Base-by-base conservation (phyloP, 352 stramenopile species). In the Globisporangium camurandrum region DNA sequence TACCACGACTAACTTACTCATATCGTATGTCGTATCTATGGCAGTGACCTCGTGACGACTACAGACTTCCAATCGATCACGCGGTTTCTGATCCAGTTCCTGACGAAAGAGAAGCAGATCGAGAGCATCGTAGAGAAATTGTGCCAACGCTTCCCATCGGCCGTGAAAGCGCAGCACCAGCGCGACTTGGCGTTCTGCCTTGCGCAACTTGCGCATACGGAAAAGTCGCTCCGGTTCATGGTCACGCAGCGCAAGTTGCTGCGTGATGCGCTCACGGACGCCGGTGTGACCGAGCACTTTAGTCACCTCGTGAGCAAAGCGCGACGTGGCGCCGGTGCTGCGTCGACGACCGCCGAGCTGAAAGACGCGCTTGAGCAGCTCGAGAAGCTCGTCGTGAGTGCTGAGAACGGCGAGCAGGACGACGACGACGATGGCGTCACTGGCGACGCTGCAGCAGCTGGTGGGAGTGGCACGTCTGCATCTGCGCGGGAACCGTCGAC, bases 71-170 rank as follows among this genome's bases (percentile, higher is more conserved):
- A 95, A 49, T 74, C 75, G 26, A 98, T 98, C 55, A 95, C 96
- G 59, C 77, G 81, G 28, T 99, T 99, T 64, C 75, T 99, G 20
- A 80, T 99, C 22, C 84, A 93, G 53, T 99, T 98, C 52, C 90
- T 99, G 51, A 96, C 95, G 28, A 99, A 98, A 61, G 96, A 98
- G 47, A 95, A 96, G 52, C 79, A 90, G 40, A 71, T 88, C 28
- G 77, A 89, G 49, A 88, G 77, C 26, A 84, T 92, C 26, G 76
- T 87, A 16, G 74, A 86, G 30, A 99, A 99, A 67, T 69, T 99
- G 22, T 87, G 84, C 22, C 89, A 97, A 51, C 87, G 97, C 5
- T 96, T 98, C 49, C 84, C 77, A 14, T 90, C 89, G 20, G 92
- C 88, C 8, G 56, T 69, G 6, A 73, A 86, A 20, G 50, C 55